Evolutionary conservation across 768 basidiomycete genomes (phyloP), one percentile per base, ranked within the genome.

Genomic region (Termitomyces heimii): DNA sequence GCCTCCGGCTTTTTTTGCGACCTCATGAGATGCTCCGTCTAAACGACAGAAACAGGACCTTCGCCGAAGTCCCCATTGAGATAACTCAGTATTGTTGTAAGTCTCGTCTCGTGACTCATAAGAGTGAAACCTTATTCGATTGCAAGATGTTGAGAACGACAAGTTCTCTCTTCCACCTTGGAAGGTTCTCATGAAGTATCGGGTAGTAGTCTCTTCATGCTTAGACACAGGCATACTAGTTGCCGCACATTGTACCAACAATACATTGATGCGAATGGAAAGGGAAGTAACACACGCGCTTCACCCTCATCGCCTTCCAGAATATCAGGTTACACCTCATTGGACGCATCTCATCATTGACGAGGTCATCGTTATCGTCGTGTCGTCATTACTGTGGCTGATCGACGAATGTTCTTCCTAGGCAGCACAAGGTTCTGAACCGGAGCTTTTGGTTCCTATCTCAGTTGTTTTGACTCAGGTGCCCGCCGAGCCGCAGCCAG

Each of bases 341-440:
- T 82, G 78, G 77, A 79, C 79, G 1, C 80, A 82, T 67, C 67
- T 82, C 3, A 54, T 82, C 2, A 79, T 82, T 54, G 80, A 82
- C 55, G 80, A 82, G 67, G 78, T 77, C 37, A 47, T 62, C 12
- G 26, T 8, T 20, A 31, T n/a, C n/a, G 26, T 46, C 3, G 18
- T 39, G 8, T 1, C 22, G 14, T 26, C 20, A 14, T 58, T 32
- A 42, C 35, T 48, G 26, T 31, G 32, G 12, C 35, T 57, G 45
- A 53, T 40, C 35, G 44, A 47, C 29, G 20, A 3, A 37, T 46
- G 37, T 24, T 26, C n/a, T 35, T 57, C 18, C 3, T 57, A 80
- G 79, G 79, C 80, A 16, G 80, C 78, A 5, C 79, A 82, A 73
- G 79, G 77, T 8, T 77, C 78, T 13, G 80, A 82, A 60, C 79